Evolutionary conservation across 2,329 filamentous ascomycete species (phyloP).

Genomic region (Fusarium setosum): DNA sequence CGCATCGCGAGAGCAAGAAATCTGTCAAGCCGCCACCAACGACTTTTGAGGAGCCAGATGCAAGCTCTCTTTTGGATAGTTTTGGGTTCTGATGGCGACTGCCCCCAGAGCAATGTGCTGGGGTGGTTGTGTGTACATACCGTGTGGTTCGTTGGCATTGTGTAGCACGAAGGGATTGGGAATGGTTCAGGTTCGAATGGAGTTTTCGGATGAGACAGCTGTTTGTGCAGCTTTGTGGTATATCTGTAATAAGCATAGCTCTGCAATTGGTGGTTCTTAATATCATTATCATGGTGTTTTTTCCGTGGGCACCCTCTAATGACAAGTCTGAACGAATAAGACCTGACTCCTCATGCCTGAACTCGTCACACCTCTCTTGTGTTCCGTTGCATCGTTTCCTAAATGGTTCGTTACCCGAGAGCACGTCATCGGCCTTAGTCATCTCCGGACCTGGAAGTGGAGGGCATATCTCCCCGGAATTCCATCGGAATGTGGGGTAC

Average conservation of each 20-base stretch:
- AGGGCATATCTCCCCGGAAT: neutral
- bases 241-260: too few relatives aligned
- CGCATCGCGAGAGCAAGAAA: constrained; percentile 52
- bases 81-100: constrained; percentile 80
- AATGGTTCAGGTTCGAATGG: neutral
- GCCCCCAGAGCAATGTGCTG: neutral
- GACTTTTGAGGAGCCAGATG: constrained; percentile 92
- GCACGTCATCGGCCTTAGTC: neutral
- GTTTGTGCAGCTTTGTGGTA: neutral
- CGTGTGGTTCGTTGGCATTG: neutral
- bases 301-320: too few relatives aligned
- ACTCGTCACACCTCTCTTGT: neutral
- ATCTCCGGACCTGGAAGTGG: neutral
- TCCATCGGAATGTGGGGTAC: constrained; percentile 12
- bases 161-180: neutral
- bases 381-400: too few relatives aligned
- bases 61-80: constrained; percentile 86
- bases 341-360: neutral
- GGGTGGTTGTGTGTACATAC: neutral
- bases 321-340: too few relatives aligned
- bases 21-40: constrained; percentile 72
- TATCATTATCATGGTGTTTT: neutral
- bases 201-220: neutral
- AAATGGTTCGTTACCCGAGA: too few relatives aligned
- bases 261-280: too few relatives aligned